Evolutionary conservation across 2,329 filamentous ascomycete species (phyloP).

Genomic region (Colletotrichum plurivorum): DNA sequence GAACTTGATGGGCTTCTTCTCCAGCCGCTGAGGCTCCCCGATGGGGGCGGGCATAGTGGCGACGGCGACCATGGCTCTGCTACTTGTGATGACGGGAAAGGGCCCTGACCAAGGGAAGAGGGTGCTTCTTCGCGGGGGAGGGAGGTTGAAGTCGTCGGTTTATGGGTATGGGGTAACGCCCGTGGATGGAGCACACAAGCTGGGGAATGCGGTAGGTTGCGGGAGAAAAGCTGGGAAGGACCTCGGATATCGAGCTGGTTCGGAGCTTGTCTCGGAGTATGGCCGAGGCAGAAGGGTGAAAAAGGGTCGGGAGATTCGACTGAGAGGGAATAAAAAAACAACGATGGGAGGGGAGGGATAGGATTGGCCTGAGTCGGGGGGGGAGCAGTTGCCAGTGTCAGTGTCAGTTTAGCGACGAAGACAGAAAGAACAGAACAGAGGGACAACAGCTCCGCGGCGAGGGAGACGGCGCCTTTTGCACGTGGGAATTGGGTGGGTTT

Average conservation of each 20-base stretch:
- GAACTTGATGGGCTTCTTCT: constrained; percentile 99
- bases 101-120: constrained; percentile 99
- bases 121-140: constrained; percentile 83
- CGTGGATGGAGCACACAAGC: constrained; percentile 24
- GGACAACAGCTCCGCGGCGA: constrained; percentile 19
- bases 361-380: constrained; percentile 31
- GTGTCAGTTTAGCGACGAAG: constrained; percentile 9
- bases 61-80: constrained; percentile 74
- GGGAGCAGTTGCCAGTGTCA: background rate
- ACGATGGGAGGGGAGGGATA: constrained; percentile 12
- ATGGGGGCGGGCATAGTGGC: constrained; percentile 66
- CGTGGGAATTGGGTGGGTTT: constrained; percentile 38
- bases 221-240: constrained; percentile 35
- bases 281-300: constrained; percentile 29
- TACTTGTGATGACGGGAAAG: constrained; percentile 64
- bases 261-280: constrained; percentile 34
- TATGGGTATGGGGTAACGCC: constrained; percentile 37
- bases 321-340: background rate
- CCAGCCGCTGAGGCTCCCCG: constrained; percentile 69
- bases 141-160: constrained; percentile 39
- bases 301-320: constrained; percentile 3
- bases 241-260: constrained; percentile 40
- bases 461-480: constrained; percentile 40
- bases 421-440: constrained; percentile 12
- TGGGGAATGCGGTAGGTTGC: constrained; percentile 35